Base-by-base conservation (phyloP, 75 land plant species). In the Cupressus sempervirens region DNA sequence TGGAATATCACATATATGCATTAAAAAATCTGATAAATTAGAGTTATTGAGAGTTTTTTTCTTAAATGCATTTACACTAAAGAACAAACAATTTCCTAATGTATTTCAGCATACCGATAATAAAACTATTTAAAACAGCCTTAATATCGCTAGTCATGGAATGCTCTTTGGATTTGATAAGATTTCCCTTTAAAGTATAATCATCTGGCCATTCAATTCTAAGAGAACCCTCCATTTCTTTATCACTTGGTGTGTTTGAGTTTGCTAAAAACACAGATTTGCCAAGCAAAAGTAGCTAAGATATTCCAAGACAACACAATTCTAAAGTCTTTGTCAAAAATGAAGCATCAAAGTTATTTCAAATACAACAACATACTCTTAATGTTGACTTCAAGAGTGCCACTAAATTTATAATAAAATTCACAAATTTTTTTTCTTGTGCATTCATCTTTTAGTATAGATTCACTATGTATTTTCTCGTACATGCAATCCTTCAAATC, bases 401-500 rank as follows among this genome's bases (percentile, higher is more conserved):
- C 62, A 10, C 46, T 45, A 45, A 23, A 79, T 41, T 26, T 43
- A 40, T 43, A 43, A 45, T 45, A 79, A 43, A 43, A 79, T 79
- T n/a, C 81, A 79, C 48, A 45, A 41, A 45, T 11, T 9, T 34
- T 62, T 35, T 7, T 35, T 0, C 81, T 79, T 43, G 30, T 1
- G n/a, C 13, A 9, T 79, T 30, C 30, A 79, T 79, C 81, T 79
- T 79, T 43, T 79, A 45, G 9, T 45, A 79, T n/a, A n/a, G 2
- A 6, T 26, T 45, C 43, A 43, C 48, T 53, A 58, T 30, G 76
- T 11, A 35, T 35, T 53, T 83, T 0, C 76, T 38, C 92, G 84
- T 88, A 98, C 99, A 91, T 98, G 99, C 65, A 98, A 91, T 12
- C 99, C 97, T 86, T 98, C 99, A 74, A 93, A 91, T 81, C 92